Evolutionary conservation across 495 filamentous ascomycete genomes (phyloP).

Genomic region (Xylaria telfairii): DNA sequence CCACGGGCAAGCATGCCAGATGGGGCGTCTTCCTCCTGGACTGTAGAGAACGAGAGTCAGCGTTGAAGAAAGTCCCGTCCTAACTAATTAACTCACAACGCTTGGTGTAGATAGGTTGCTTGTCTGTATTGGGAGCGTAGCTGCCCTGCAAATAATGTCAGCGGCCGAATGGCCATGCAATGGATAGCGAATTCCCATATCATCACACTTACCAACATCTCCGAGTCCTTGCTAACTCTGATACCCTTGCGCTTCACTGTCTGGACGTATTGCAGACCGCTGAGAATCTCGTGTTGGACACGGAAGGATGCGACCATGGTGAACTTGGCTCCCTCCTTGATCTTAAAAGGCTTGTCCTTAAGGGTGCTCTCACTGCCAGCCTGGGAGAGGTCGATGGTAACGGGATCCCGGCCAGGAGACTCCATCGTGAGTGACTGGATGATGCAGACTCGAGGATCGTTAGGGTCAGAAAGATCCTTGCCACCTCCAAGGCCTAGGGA

Average conservation of each 20-base stretch:
- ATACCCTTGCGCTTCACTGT: slow-evolving; percentile 86
- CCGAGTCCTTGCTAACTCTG: slow-evolving; percentile 83
- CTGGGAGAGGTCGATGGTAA: slow-evolving; percentile 78
- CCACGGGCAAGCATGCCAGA: slow-evolving; percentile 86
- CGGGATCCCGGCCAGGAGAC: slow-evolving; percentile 76
- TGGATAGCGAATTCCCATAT: background rate
- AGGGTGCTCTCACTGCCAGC: slow-evolving; percentile 71
- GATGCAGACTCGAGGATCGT: slow-evolving; percentile 81
- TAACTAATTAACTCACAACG: slow-evolving; percentile 70
- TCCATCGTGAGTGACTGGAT: slow-evolving; percentile 89
- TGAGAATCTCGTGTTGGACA: slow-evolving; percentile 94
- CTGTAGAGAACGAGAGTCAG: slow-evolving; percentile 50
- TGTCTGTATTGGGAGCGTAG: slow-evolving; percentile 86
- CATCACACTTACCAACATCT: slow-evolving; percentile 87
- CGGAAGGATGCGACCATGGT: slow-evolving; percentile 91
- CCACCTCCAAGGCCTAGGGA: slow-evolving; percentile 82
- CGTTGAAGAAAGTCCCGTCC: background rate
- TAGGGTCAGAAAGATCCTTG: slow-evolving; percentile 69
- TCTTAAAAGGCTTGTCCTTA: slow-evolving; percentile 89
- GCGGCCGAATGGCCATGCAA: slow-evolving; percentile 13
- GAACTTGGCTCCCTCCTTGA: slow-evolving; percentile 93
- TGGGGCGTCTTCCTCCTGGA: slow-evolving; percentile 87
- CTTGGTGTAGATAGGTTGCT: slow-evolving; percentile 84
- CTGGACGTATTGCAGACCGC: slow-evolving; percentile 94
- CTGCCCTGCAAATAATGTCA: slow-evolving; percentile 62